Evolutionary conservation across 2,329 filamentous ascomycete genomes (phyloP), one percentile per base, ranked within the genome.

Genomic region (Venturia oleaginea): DNA sequence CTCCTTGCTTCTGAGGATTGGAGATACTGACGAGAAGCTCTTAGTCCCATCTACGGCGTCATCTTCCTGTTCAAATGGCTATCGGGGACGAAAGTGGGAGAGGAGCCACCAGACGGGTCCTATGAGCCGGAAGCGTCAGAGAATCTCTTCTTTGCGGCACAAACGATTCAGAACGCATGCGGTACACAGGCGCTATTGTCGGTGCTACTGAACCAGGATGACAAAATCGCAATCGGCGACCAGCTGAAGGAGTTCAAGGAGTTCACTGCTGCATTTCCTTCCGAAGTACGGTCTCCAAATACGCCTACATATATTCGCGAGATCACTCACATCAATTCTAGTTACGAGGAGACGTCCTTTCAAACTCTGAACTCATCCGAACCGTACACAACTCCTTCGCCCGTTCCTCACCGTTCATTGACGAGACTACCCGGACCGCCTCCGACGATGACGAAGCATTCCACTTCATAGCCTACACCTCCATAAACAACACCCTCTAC

Each of bases 11-110:
- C 27, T 57, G 2, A 11, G 37, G 40, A 7, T 37, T 37, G 40
- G 13, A 43, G 54, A 43, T 3, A 22, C 55, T 65, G 17, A 64
- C 62, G 24, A 40, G 30, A 51, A 11, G 24, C 27, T n/a, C 27
- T 38, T 67, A 86, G 88, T 70, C 89, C 90, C 22, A 83, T 96
- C 63, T 95, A 96, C 79, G 94, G 94, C 72, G 91, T 99, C 69
- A 97, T 99, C 73, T 99, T 99, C 78, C 90, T 99, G 75, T 99
- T 99, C 86, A 97, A 97, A 79, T 99, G 90, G 78, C 90, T 85
- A 61, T 92, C 86, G 67, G 86, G 89, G 73, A 80, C 84, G 76
- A 70, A 88, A 81, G 79, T 85, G 46, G 76, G 82, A 51, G 81
- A 85, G 65, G 83, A 83, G 55, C 92, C 92, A 0, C 84, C 86